These are phyloP conservation scores for Trichosporon sp. DNA, from an alignment of 1,284 basidiomycete species.

Conservation along the genomic window DNA sequence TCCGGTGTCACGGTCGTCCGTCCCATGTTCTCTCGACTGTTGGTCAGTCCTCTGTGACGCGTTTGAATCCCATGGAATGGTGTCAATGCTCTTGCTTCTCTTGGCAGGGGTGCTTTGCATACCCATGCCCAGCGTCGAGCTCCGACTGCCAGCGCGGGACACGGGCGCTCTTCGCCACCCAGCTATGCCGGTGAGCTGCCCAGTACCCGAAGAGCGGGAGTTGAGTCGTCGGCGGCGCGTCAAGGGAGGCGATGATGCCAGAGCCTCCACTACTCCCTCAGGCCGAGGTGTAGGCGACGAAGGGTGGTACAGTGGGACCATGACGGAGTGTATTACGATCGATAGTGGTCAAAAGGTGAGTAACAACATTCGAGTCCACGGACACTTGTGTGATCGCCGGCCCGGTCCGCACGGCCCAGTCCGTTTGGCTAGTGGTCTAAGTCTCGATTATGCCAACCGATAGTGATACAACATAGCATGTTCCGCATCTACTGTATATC, in stretches of 20 bases:
- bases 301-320: background rate
- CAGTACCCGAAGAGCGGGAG: background rate
- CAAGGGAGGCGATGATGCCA: slow-evolving; percentile 2
- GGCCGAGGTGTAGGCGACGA: background rate
- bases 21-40: slow-evolving; percentile 8
- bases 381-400: background rate
- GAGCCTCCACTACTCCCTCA: background rate
- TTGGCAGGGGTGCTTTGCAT: slow-evolving; percentile 26
- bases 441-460: too few relatives aligned
- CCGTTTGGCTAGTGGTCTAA: too few relatives aligned
- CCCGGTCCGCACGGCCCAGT: too few relatives aligned
- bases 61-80: background rate
- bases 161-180: background rate
- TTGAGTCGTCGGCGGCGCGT: background rate
- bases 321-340: background rate
- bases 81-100: slow-evolving; percentile 5
- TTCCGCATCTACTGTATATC: background rate
- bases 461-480: slow-evolving; percentile 4
- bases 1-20: slow-evolving; percentile 7
- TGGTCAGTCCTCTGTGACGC: background rate
- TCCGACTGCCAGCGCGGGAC: background rate
- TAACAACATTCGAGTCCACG: background rate
- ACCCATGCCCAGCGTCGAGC: slow-evolving; percentile 22
- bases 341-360: background rate
- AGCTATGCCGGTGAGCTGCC: background rate